phyloP scores from a whole-genome alignment of 148 eudicot species.

The Rhododendron simsii region DNA sequence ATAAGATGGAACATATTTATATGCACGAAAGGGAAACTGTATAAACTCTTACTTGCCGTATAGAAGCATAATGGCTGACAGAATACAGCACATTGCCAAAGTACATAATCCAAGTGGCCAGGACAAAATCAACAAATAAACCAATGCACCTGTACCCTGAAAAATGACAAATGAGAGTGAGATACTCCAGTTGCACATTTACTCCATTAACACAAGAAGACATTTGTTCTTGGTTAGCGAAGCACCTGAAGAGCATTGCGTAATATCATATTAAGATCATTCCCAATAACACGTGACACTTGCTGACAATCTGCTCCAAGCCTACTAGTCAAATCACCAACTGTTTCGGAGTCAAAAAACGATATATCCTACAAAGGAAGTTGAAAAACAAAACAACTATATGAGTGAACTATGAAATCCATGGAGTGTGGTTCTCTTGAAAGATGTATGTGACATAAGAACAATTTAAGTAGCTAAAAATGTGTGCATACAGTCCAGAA shows the following conservation, averaged over 20 bases:
- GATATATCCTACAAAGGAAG: conserved; percentile 67
- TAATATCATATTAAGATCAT: conserved; percentile 88
- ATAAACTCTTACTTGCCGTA: conserved; percentile 78
- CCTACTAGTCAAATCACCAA: conserved; percentile 97
- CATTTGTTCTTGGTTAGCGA: conserved; percentile 1
- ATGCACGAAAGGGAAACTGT: conserved; percentile 3
- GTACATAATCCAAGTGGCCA: conserved; percentile 90
- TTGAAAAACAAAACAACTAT: neutral
- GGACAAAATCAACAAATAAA: conserved; percentile 85
- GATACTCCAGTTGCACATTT: conserved; percentile 3
- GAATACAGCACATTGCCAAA: conserved; percentile 65
- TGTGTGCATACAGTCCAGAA: conserved; percentile 14
- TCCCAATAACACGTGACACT: conserved; percentile 96
- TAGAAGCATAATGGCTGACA: conserved; percentile 63
- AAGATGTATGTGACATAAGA: conserved; percentile 9
- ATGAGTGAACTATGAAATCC: conserved; percentile 3
- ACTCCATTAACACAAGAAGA: neutral
- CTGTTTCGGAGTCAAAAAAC: conserved; percentile 82
- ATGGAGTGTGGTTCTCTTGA: neutral
- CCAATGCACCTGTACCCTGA: conserved; percentile 82
- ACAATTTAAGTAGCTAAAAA: neutral
- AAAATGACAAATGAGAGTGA: conserved; percentile 16
- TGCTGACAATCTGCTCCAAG: conserved; percentile 99
- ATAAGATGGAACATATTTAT: neutral
- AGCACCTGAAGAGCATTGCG: conserved; percentile 88